phyloP scores from a whole-genome alignment of 208 protist species.

The Trypanosomatidae sp. region DNA sequence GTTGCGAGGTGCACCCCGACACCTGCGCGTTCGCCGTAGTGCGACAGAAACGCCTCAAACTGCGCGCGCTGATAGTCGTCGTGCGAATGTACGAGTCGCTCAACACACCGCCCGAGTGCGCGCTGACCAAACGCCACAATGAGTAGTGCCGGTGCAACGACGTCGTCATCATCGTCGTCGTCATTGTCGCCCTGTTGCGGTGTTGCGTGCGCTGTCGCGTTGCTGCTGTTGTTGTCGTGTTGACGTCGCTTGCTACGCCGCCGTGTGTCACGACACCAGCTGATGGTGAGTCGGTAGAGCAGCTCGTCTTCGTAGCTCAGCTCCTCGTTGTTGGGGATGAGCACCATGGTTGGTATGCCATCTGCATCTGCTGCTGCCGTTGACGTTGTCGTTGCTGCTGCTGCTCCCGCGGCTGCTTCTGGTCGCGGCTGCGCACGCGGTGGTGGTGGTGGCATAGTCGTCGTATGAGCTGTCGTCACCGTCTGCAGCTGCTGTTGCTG shows the following conservation, averaged over 20 bases:
- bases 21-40: conserved; percentile 36
- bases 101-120: conserved; percentile 25
- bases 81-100: conserved; percentile 31
- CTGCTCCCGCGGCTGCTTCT: background rate
- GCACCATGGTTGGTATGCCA: conserved; percentile 1
- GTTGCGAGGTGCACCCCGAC: conserved; percentile 11
- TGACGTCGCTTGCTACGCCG: background rate
- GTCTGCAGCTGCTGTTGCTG: no score
- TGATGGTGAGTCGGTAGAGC: conserved; percentile 21
- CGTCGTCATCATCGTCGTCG: background rate
- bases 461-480: conserved; percentile 2
- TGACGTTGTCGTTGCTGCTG: conserved; percentile 1
- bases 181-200: background rate
- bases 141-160: conserved; percentile 10
- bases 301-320: conserved; percentile 44
- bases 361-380: no score
- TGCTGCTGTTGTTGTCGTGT: background rate
- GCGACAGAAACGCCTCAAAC: conserved; percentile 32
- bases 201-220: background rate
- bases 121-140: conserved; percentile 20
- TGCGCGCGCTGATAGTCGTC: conserved; percentile 45
- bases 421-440: background rate
- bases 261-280: conserved; percentile 33
- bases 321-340: conserved; percentile 41
- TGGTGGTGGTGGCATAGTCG: background rate